A percentile compares a stretch with the other conserved stretches of the same genome.
phyloP scores from a whole-genome alignment of 768 basidiomycete species.

The Serendipita sp. region DNA sequence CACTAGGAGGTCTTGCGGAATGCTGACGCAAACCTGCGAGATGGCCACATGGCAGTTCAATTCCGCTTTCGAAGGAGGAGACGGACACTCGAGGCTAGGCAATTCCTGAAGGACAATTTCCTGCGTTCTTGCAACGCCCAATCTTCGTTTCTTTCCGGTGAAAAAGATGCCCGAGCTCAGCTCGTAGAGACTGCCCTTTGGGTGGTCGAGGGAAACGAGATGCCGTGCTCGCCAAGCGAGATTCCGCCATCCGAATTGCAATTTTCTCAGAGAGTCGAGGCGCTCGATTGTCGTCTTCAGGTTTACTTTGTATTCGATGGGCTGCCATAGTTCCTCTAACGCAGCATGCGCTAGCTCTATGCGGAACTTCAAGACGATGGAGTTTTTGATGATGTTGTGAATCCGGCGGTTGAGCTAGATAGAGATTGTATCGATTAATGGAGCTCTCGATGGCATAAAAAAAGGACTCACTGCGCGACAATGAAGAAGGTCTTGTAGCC shows the following conservation, averaged over 20 bases:
- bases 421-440: neutral
- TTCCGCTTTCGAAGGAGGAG: neutral
- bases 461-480: neutral
- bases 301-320: neutral
- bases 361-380: neutral
- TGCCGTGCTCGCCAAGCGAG: neutral
- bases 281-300: neutral
- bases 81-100: neutral
- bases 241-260: slow-evolving; percentile 1
- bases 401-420: neutral
- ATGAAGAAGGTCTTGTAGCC: neutral
- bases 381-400: neutral
- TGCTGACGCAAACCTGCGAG: neutral
- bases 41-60: neutral
- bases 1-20: neutral
- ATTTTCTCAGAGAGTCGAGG: neutral
- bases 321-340: neutral
- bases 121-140: neutral
- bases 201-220: neutral
- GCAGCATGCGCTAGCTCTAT: neutral
- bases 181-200: neutral
- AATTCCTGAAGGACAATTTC: neutral
- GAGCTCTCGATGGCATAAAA: neutral
- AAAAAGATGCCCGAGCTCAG: neutral
- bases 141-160: neutral